Percentiles rank a stretch among this genome's conserved stretches.
Conservation (phyloP, 2,329 filamentous ascomycete genomes). For the Chrysoporthe cubensis region DNA sequence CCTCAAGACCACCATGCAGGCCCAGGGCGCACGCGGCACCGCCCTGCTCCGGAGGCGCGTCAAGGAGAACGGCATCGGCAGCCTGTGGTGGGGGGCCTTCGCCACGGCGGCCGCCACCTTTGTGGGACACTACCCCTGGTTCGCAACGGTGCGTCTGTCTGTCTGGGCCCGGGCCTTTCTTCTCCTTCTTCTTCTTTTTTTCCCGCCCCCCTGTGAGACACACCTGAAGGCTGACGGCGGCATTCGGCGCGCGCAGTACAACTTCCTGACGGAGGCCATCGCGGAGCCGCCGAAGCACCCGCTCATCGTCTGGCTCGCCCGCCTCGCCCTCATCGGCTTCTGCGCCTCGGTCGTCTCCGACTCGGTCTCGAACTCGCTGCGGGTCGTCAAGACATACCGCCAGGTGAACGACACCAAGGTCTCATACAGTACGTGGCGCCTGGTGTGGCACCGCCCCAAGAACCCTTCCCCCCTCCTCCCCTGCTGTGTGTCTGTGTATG, state of each 20-base stretch:
- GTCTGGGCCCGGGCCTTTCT: not conserved
- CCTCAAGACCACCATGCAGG: constrained; percentile 54
- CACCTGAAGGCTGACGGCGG: not conserved
- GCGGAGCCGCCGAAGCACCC: constrained; percentile 45
- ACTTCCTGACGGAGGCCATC: constrained; percentile 45
- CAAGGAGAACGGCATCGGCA: constrained; percentile 48
- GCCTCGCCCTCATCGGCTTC: constrained; percentile 49
- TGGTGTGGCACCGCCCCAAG: no score
- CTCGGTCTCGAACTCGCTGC: constrained; percentile 50
- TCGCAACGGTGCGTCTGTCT: constrained; percentile 45
- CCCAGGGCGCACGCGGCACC: constrained; percentile 49
- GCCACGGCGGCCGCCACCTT: constrained; percentile 54
- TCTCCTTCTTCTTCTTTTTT: not conserved
- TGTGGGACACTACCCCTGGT: constrained; percentile 55
- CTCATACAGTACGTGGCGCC: constrained; percentile 45
- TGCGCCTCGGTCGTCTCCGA: constrained; percentile 51
- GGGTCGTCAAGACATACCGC: constrained; percentile 54
- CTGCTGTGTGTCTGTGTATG: no score
- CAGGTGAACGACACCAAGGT: constrained; percentile 53
- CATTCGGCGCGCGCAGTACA: constrained; percentile 41
- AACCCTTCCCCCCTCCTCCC: no score
- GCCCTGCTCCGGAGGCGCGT: constrained; percentile 48
- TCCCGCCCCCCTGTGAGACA: not conserved
- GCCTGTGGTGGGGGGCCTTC: constrained; percentile 54
- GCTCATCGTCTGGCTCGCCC: constrained; percentile 47